Evolutionary conservation across 495 filamentous ascomycete genomes (phyloP).

Genomic region (Apodospora peruviana): DNA sequence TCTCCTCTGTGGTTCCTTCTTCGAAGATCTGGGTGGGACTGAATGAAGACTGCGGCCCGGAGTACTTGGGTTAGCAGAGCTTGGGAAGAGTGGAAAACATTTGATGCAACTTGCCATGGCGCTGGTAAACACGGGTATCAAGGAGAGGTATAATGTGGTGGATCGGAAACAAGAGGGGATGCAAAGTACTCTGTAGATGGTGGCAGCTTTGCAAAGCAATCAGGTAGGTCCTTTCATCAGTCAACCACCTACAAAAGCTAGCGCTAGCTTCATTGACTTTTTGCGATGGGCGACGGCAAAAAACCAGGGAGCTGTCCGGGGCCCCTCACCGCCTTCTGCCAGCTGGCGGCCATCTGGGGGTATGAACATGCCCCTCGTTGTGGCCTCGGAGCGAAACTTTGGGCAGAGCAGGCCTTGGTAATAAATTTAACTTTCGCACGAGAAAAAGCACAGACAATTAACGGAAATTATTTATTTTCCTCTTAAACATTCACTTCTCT

Average conservation of each 20-base stretch:
- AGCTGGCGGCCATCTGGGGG: background rate
- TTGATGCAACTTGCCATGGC: constrained; percentile 2
- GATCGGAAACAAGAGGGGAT: background rate
- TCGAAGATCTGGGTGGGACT: constrained; percentile 98
- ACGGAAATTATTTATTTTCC: too few relatives aligned
- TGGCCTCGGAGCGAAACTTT: too few relatives aligned
- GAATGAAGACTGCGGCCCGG: constrained; percentile 41
- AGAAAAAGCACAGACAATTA: too few relatives aligned
- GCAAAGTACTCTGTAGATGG: constrained; percentile 1
- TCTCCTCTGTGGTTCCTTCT: constrained; percentile 95
- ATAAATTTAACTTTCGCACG: too few relatives aligned
- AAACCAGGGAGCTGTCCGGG: constrained; percentile 15
- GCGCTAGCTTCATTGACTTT: constrained; percentile 13
- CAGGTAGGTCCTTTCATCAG: background rate
- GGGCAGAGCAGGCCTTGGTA: too few relatives aligned
- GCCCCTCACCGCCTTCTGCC: constrained; percentile 17
- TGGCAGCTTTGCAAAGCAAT: constrained; percentile 21
- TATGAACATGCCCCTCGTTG: background rate
- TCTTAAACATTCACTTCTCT: too few relatives aligned
- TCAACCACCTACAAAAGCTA: constrained; percentile 12
- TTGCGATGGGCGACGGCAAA: constrained; percentile 24
- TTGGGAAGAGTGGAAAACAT: background rate
- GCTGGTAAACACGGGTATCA: background rate
- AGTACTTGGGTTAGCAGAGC: background rate
- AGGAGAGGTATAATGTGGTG: background rate